phyloP scores from a whole-genome alignment of 306 rosid species.

The Cotoneaster glaucophyllus region DNA sequence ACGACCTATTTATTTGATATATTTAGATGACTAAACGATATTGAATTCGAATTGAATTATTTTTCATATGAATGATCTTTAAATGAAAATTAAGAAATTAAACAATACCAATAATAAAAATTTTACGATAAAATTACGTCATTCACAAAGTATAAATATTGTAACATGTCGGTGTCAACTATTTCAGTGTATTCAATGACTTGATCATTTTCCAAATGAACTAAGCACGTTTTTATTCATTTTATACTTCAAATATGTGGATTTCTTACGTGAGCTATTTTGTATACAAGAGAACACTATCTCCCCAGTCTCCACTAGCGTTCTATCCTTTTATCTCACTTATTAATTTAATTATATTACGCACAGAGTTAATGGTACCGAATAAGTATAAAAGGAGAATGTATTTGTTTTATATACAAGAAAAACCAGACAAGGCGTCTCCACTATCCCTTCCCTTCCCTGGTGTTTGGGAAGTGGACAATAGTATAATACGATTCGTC shows the following conservation, averaged over 20 bases:
- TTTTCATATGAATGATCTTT: fast-evolving
- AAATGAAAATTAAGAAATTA: no score
- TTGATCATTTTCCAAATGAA: no score
- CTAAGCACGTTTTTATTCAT: no score
- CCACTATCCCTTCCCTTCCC: neutral
- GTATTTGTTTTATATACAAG: neutral
- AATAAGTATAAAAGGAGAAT: neutral
- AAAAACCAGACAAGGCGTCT: neutral
- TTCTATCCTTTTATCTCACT: neutral
- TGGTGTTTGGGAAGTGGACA: neutral
- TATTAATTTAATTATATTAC: neutral
- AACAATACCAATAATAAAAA: no score
- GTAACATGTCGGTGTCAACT: no score
- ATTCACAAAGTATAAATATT: no score
- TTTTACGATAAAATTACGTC: no score
- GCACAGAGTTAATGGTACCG: neutral
- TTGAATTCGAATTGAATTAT: no score
- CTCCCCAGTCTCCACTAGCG: neutral
- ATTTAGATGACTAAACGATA: no score
- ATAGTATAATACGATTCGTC: no score
- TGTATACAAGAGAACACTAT: neutral
- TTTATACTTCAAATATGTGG: neutral
- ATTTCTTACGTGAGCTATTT: neutral
- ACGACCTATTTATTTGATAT: no score
- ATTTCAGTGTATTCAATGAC: no score